phyloP scores from a whole-genome alignment of 345 rosid genomes.

The Salix purpurea region DNA sequence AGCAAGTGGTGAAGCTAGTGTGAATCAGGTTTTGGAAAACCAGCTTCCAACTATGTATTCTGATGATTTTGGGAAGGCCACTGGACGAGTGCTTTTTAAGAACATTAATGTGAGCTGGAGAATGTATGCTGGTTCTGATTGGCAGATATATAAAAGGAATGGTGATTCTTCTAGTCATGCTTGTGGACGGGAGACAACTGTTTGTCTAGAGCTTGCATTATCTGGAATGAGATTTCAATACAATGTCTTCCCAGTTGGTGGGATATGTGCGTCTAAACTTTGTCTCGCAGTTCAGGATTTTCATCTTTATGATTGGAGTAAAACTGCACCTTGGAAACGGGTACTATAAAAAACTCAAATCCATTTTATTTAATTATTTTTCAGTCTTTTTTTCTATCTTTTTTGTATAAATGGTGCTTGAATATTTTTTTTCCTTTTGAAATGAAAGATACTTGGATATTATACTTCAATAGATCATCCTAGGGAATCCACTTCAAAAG shows the following conservation, averaged over 20 bases:
- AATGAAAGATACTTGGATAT: constrained; percentile 65
- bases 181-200: constrained; percentile 52
- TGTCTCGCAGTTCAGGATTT: constrained; percentile 67
- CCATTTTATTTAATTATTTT: not conserved
- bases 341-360: constrained; percentile 37
- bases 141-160: constrained; percentile 42
- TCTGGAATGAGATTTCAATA: constrained; percentile 59
- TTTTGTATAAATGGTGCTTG: constrained; percentile 4
- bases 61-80: constrained; percentile 40
- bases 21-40: constrained; percentile 43
- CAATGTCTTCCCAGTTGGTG: constrained; percentile 58
- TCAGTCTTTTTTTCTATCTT: constrained; percentile 16
- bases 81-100: constrained; percentile 54
- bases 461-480: constrained; percentile 82
- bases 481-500: constrained; percentile 76
- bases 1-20: constrained; percentile 41
- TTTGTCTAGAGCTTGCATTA: constrained; percentile 63
- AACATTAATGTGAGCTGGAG: constrained; percentile 72
- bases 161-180: constrained; percentile 18
- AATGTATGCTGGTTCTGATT: constrained; percentile 78
- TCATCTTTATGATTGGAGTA: constrained; percentile 67
- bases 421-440: constrained; percentile 12
- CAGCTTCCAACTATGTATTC: constrained; percentile 27
- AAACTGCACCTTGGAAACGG: constrained; percentile 75
- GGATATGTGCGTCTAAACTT: constrained; percentile 55